phyloP scores from a whole-genome alignment of 1,284 basidiomycete genomes.

The Pseudozyma thailandica region DNA sequence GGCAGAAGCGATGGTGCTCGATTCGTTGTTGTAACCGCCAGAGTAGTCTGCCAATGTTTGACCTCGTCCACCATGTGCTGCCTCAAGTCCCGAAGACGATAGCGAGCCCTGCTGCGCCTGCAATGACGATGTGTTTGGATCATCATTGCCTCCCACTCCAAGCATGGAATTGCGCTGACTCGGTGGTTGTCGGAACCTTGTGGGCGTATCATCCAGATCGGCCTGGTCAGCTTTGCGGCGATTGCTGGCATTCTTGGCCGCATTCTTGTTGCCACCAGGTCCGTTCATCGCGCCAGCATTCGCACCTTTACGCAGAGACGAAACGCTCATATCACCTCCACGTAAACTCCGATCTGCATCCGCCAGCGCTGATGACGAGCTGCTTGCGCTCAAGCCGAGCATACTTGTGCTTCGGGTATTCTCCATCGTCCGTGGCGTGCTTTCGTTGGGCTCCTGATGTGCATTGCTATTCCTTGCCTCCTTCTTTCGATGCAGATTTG shows the following conservation, averaged over 20 bases:
- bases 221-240: slow-evolving; percentile 48
- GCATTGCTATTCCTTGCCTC: slow-evolving; percentile 35
- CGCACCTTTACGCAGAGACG: slow-evolving; percentile 17
- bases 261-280: slow-evolving; percentile 10
- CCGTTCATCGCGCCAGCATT: slow-evolving; percentile 6
- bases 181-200: slow-evolving; percentile 39
- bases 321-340: slow-evolving; percentile 21
- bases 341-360: slow-evolving; percentile 34
- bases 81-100: slow-evolving; percentile 35
- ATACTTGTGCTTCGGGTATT: slow-evolving; percentile 23
- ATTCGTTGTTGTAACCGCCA: slow-evolving; percentile 34
- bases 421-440: slow-evolving; percentile 25
- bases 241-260: slow-evolving; percentile 15
- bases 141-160: slow-evolving; percentile 21
- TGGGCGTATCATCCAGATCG: slow-evolving; percentile 42
- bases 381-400: slow-evolving; percentile 29
- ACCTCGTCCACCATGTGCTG: slow-evolving; percentile 32
- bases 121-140: slow-evolving; percentile 21
- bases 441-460: slow-evolving; percentile 30
- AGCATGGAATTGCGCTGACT: slow-evolving; percentile 36
- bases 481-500: slow-evolving; percentile 52
- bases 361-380: slow-evolving; percentile 32
- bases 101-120: slow-evolving; percentile 36
- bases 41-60: slow-evolving; percentile 36
- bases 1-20: slow-evolving; percentile 30